phyloP scores from a whole-genome alignment of 805 yeast species.

The Candida rishiriensis region DNA sequence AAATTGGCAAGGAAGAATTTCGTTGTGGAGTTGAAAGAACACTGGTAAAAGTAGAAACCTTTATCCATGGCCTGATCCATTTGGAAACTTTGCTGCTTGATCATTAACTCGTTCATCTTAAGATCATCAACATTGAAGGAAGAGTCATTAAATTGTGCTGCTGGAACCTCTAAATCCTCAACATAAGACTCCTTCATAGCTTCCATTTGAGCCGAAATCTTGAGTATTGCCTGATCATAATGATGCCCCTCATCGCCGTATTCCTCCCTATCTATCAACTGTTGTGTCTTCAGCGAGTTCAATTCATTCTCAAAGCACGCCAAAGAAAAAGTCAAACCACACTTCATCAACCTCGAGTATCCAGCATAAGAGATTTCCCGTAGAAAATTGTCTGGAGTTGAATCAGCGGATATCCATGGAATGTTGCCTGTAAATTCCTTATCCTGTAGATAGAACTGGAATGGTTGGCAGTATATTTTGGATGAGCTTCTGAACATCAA shows the following conservation, averaged over 20 bases:
- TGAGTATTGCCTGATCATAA: slow-evolving; percentile 49
- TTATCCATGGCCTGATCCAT: slow-evolving; percentile 25
- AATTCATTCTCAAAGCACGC: slow-evolving; percentile 60
- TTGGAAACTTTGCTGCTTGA: slow-evolving; percentile 14
- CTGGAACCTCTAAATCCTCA: slow-evolving; percentile 6
- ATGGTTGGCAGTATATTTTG: slow-evolving; percentile 30
- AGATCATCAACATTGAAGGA: slow-evolving; percentile 6
- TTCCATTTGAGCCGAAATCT: slow-evolving; percentile 46
- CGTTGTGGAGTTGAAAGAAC: slow-evolving; percentile 58
- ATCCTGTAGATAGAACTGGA: slow-evolving; percentile 22
- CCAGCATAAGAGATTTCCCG: slow-evolving; percentile 30
- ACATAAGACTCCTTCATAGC: slow-evolving; percentile 32
- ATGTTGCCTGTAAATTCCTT: slow-evolving; percentile 36
- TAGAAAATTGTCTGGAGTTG: slow-evolving; percentile 23
- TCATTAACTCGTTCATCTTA: slow-evolving; percentile 13
- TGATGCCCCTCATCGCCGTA: slow-evolving; percentile 59
- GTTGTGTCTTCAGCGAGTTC: slow-evolving; percentile 42
- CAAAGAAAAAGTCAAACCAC: slow-evolving; percentile 49
- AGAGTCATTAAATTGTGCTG: not conserved
- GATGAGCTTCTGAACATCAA: slow-evolving; percentile 51
- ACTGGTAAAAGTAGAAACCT: slow-evolving; percentile 70
- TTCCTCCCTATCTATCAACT: slow-evolving; percentile 52
- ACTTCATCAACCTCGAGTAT: slow-evolving; percentile 68
- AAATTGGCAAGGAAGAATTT: slow-evolving; percentile 69
- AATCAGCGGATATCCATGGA: slow-evolving; percentile 44